Evolutionary conservation across 2,329 filamentous ascomycete species (phyloP).

Genomic region (Ophiostoma piceae): DNA sequence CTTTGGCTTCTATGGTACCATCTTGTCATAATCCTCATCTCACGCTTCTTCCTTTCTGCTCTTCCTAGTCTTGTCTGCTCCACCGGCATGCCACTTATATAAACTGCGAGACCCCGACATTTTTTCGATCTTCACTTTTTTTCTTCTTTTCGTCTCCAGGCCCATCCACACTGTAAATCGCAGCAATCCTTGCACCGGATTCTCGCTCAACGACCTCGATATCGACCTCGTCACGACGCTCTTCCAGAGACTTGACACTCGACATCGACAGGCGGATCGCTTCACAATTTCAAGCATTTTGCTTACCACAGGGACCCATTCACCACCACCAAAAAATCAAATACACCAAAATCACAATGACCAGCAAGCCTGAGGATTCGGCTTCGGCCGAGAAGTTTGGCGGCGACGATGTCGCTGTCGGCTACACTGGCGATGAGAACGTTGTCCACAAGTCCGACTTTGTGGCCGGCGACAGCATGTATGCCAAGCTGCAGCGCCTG

Average conservation of each 20-base stretch:
- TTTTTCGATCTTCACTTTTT: constrained; percentile 15
- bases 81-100: constrained; percentile 23
- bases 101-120: constrained; percentile 18
- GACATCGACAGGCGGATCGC: constrained; percentile 8
- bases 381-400: constrained; percentile 24
- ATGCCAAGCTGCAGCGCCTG: constrained; percentile 50
- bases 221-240: constrained; percentile 7
- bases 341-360: background rate
- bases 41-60: background rate
- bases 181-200: constrained; percentile 14
- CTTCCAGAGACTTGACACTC: background rate
- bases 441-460: constrained; percentile 28
- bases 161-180: constrained; percentile 19
- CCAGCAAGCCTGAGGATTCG: constrained; percentile 20
- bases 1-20: constrained; percentile 9
- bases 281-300: constrained; percentile 6
- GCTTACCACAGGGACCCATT: background rate
- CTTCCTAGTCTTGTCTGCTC: background rate
- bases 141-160: constrained; percentile 22
- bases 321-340: constrained; percentile 17
- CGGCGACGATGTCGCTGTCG: constrained; percentile 24
- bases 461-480: constrained; percentile 28
- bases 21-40: constrained; percentile 4
- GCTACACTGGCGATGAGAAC: constrained; percentile 29
- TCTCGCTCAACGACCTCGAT: constrained; percentile 6